phyloP scores from a whole-genome alignment of 495 filamentous ascomycete genomes.

The Amniculicola lignicola region DNA sequence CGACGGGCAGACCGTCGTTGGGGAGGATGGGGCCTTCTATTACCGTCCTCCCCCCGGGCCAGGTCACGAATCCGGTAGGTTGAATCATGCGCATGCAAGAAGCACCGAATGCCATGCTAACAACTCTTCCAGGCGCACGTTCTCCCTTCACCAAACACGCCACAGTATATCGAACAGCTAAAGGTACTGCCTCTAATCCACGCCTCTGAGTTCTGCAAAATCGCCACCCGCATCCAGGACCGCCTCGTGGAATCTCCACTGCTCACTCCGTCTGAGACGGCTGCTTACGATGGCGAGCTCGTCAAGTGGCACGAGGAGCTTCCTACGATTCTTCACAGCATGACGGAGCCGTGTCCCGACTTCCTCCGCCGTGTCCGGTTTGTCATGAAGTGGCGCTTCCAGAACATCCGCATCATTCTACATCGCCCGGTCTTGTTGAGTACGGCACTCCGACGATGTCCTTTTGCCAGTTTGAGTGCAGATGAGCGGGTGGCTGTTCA shows the following conservation, averaged over 20 bases:
- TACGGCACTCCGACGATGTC: constrained; percentile 63
- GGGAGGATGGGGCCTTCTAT: constrained; percentile 71
- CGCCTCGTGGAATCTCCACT: constrained; percentile 66
- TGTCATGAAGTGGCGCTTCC: constrained; percentile 80
- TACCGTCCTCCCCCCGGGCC: constrained; percentile 63
- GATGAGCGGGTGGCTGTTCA: constrained; percentile 70
- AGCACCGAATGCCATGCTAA: constrained; percentile 5
- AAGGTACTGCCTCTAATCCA: constrained; percentile 69
- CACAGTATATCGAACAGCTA: constrained; percentile 49
- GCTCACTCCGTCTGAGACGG: constrained; percentile 61
- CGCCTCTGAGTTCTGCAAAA: constrained; percentile 77
- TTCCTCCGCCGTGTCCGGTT: constrained; percentile 65
- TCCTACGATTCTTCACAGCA: constrained; percentile 59
- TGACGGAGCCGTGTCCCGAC: constrained; percentile 66
- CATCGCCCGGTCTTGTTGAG: constrained; percentile 71
- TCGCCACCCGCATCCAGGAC: constrained; percentile 74
- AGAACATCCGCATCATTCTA: constrained; percentile 75
- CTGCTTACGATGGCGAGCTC: constrained; percentile 63
- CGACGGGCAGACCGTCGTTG: constrained; percentile 72
- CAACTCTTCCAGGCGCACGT: constrained; percentile 7
- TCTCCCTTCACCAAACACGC: constrained; percentile 12
- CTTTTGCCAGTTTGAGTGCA: constrained; percentile 53
- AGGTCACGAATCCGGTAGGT: constrained; percentile 47
- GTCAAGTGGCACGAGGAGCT: constrained; percentile 69
- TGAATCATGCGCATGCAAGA: not conserved